Evolutionary conservation across 1,284 basidiomycete species (phyloP).

Genomic region (Pascua sp.): DNA sequence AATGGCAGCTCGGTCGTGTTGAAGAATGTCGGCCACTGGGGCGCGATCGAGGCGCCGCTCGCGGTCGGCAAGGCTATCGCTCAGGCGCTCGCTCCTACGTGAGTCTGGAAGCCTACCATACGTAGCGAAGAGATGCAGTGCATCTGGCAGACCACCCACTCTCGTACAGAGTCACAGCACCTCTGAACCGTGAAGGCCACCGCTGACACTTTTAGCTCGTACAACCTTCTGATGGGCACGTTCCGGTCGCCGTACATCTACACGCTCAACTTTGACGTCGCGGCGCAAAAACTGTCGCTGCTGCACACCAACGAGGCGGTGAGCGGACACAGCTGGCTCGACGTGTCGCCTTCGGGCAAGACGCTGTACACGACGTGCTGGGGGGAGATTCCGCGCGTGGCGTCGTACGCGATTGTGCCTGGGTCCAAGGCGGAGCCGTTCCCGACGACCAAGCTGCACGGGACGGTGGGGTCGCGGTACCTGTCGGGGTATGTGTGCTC

Average conservation of each 20-base stretch:
- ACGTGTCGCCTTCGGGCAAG: slow-evolving; percentile 20
- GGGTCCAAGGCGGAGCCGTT: slow-evolving; percentile 1
- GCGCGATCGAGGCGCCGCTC: slow-evolving; percentile 28
- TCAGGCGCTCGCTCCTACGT: slow-evolving; percentile 8
- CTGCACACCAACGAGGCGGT: slow-evolving; percentile 19
- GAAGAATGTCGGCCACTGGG: slow-evolving; percentile 33
- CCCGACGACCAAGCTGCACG: slow-evolving; percentile 19
- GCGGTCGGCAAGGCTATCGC: slow-evolving; percentile 12
- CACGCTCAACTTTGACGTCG: slow-evolving; percentile 30
- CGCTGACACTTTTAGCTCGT: background rate
- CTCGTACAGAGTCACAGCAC: no score
- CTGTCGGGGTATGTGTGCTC: slow-evolving; percentile 39
- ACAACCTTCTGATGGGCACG: slow-evolving; percentile 36
- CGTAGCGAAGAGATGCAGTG: no score
- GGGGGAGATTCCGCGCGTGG: slow-evolving; percentile 30
- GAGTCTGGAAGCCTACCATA: no score
- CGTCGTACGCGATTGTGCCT: slow-evolving; percentile 27
- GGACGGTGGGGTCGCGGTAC: slow-evolving; percentile 24
- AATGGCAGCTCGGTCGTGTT: slow-evolving; percentile 18
- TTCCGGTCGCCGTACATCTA: slow-evolving; percentile 36
- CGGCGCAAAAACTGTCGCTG: slow-evolving; percentile 20
- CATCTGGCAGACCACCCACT: no score
- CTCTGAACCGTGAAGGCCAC: no score
- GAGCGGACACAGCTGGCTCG: slow-evolving; percentile 41
- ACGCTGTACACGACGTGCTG: slow-evolving; percentile 39